phyloP scores from a whole-genome alignment of 108 stramenopile species.

The Skeletonema potamos region DNA sequence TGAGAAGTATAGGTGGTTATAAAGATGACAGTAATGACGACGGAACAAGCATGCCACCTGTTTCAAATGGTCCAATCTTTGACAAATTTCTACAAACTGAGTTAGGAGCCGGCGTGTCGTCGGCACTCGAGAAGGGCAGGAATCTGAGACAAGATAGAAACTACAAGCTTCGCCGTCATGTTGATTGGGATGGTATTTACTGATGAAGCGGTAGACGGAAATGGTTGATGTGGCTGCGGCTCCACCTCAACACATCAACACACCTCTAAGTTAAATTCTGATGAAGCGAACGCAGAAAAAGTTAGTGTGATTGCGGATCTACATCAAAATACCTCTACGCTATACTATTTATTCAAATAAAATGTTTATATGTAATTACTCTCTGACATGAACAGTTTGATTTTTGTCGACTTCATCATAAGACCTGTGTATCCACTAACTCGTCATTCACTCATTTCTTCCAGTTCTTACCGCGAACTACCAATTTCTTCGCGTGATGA shows the following conservation, averaged over 20 bases:
- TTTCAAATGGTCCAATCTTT: constrained; percentile 46
- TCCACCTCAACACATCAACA: neutral
- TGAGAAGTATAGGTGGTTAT: constrained; percentile 46
- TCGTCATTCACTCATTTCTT: no score
- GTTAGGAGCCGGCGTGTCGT: constrained; percentile 24
- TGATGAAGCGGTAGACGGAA: constrained; percentile 3
- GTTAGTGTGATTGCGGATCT: neutral
- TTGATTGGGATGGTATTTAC: constrained; percentile 47
- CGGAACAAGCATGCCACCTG: constrained; percentile 17
- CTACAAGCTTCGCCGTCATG: constrained; percentile 44
- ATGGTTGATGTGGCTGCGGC: neutral
- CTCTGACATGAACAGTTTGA: no score
- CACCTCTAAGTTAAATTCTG: no score
- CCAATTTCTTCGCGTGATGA: no score
- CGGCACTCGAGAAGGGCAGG: constrained; percentile 41
- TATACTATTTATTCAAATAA: no score
- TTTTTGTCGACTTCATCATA: no score
- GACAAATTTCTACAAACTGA: constrained; percentile 44
- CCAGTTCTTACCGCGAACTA: no score
- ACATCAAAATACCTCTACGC: neutral
- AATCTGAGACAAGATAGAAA: constrained; percentile 41
- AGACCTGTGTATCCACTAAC: no score
- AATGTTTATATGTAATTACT: no score
- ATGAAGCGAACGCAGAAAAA: neutral
- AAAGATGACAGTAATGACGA: constrained; percentile 3